These are phyloP conservation scores for Silene coronaria DNA, from an alignment of 179 eudicot genomes.

Conservation along the genomic window DNA sequence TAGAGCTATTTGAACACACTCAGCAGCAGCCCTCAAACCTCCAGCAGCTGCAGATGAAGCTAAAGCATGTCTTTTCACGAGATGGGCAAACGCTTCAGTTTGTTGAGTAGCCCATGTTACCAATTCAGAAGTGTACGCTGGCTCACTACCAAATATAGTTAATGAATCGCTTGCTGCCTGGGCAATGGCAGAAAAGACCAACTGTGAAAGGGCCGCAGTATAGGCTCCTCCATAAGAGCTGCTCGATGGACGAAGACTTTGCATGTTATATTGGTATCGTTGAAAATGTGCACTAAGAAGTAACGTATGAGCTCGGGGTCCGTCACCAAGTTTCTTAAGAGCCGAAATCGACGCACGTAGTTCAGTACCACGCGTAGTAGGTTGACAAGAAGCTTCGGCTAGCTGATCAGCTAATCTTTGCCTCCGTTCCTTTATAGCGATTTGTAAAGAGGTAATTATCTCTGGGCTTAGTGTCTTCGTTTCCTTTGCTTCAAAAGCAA, in stretches of 20 bases:
- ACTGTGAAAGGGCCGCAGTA: constrained; percentile 92
- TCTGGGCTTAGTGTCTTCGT: constrained; percentile 50
- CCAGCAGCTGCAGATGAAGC: constrained; percentile 99
- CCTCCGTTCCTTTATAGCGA: constrained; percentile 56
- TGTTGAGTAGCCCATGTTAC: constrained; percentile 96
- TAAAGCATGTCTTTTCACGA: constrained; percentile 89
- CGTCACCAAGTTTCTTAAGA: constrained; percentile 91
- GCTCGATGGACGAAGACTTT: constrained; percentile 88
- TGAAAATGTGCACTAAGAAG: constrained; percentile 92
- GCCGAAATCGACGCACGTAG: constrained; percentile 84
- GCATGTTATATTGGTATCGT: constrained; percentile 81
- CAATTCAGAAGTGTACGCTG: constrained; percentile 86
- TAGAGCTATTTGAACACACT: constrained; percentile 96
- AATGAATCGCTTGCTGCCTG: constrained; percentile 87
- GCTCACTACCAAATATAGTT: constrained; percentile 75
- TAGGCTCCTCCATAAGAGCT: constrained; percentile 99
- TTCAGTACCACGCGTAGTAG: constrained; percentile 88
- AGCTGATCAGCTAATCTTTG: constrained; percentile 96
- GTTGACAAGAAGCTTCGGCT: constrained; percentile 95
- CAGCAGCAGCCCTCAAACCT: constrained; percentile 92
- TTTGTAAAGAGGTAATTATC: constrained; percentile 50
- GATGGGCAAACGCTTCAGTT: constrained; percentile 75
- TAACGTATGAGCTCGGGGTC: constrained; percentile 86
- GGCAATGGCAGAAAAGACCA: constrained; percentile 86
- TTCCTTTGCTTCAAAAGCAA: constrained; percentile 73